A percentile compares a stretch with the other conserved stretches of the same genome.
phyloP scores from a whole-genome alignment of 1,139 yeast genomes.

The Candida sp. region DNA sequence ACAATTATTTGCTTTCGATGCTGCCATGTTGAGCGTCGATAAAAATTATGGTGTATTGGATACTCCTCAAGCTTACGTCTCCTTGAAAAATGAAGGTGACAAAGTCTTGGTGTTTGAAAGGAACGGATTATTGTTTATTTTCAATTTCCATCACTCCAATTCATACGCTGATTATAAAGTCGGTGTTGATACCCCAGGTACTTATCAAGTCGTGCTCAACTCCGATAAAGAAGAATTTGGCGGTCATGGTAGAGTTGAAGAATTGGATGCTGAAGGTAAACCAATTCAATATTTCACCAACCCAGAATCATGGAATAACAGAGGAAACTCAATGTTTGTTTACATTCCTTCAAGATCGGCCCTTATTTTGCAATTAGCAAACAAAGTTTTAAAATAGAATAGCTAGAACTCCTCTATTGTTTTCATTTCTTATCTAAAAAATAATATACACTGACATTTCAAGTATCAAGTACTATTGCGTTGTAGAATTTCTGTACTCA shows the following conservation, averaged over 20 bases:
- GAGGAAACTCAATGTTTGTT: constrained; percentile 73
- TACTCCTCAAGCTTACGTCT: constrained; percentile 79
- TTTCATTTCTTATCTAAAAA: neutral
- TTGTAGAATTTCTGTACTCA: no score
- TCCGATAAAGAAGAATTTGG: constrained; percentile 73
- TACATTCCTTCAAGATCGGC: constrained; percentile 86
- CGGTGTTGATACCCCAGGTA: constrained; percentile 82
- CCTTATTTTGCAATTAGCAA: constrained; percentile 48
- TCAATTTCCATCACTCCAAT: constrained; percentile 84
- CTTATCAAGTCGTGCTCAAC: constrained; percentile 69
- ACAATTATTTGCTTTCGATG: constrained; percentile 74
- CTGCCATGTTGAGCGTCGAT: constrained; percentile 80
- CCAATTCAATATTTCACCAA: constrained; percentile 59
- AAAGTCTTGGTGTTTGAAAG: constrained; percentile 88
- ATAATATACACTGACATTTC: neutral
- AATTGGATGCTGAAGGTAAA: constrained; percentile 33
- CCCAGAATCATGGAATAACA: constrained; percentile 74
- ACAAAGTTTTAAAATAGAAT: constrained; percentile 10
- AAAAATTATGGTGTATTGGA: constrained; percentile 66
- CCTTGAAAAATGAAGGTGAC: constrained; percentile 84
- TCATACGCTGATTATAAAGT: constrained; percentile 85
- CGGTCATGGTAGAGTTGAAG: constrained; percentile 77
- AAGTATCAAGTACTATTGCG: no score
- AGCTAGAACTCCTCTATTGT: neutral
- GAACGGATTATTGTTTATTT: constrained; percentile 77